These are phyloP conservation scores for Strigomonas culicis DNA, from an alignment of 208 protist species.

Conservation along the genomic window DNA sequence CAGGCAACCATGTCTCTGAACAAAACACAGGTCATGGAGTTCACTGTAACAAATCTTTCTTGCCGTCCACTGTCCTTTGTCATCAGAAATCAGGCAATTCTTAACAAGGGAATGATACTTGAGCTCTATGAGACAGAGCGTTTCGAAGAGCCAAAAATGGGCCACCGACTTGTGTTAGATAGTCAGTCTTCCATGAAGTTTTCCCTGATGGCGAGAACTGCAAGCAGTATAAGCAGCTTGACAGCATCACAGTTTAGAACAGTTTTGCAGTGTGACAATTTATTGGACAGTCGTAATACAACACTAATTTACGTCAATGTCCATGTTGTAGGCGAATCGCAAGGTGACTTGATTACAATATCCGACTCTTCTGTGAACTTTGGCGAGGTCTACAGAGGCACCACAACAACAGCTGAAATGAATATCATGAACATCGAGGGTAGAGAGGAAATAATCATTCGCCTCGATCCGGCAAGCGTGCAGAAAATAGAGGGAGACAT, in stretches of 20 bases:
- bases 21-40: slow-evolving; percentile 70
- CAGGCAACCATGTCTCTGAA: slow-evolving; percentile 65
- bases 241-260: slow-evolving; percentile 42
- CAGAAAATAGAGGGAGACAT: slow-evolving; percentile 52
- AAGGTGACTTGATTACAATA: slow-evolving; percentile 59
- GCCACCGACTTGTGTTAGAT: slow-evolving; percentile 51
- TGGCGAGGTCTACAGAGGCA: slow-evolving; percentile 79
- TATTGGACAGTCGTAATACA: slow-evolving; percentile 63
- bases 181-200: slow-evolving; percentile 72
- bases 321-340: slow-evolving; percentile 53
- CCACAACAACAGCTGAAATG: slow-evolving; percentile 32
- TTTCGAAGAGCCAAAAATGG: slow-evolving; percentile 74
- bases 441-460: slow-evolving; percentile 48
- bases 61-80: slow-evolving; percentile 64
- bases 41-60: slow-evolving; percentile 68
- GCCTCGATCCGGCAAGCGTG: slow-evolving; percentile 34
- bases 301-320: slow-evolving; percentile 63
- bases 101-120: slow-evolving; percentile 52
- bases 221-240: slow-evolving; percentile 13
- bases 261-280: slow-evolving; percentile 80
- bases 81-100: slow-evolving; percentile 63
- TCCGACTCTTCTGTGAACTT: slow-evolving; percentile 60
- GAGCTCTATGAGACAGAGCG: slow-evolving; percentile 70
- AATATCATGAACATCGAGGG: slow-evolving; percentile 40
- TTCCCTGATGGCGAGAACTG: slow-evolving; percentile 65